These are phyloP conservation scores for Elaphomyces granulatus DNA, from an alignment of 495 filamentous ascomycete genomes.

Conservation along the genomic window DNA sequence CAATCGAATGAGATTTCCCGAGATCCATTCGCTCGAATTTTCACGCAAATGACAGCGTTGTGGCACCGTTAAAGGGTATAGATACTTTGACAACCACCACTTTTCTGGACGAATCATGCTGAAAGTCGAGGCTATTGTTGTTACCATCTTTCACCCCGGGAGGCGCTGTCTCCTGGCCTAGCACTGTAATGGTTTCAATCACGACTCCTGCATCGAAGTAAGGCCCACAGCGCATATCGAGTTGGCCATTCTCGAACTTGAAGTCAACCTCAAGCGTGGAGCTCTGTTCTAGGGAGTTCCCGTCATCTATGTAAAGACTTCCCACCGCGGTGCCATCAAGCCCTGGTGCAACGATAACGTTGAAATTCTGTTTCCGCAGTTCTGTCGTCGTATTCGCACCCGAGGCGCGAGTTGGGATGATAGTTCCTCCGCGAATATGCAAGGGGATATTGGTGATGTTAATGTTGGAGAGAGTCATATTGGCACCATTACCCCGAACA, in stretches of 20 bases:
- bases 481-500: conserved; percentile 41
- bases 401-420: conserved; percentile 48
- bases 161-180: conserved; percentile 29
- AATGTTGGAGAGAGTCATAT: conserved; percentile 38
- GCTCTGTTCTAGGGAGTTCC: conserved; percentile 38
- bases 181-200: conserved; percentile 42
- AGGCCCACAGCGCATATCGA: conserved; percentile 39
- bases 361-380: conserved; percentile 51
- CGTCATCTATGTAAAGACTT: conserved; percentile 47
- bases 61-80: too few species aligned
- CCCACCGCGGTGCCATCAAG: conserved; percentile 33
- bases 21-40: too few species aligned
- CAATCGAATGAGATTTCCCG: too few species aligned
- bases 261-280: conserved; percentile 38
- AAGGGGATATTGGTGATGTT: conserved; percentile 55
- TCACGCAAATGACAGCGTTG: too few species aligned
- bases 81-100: background rate
- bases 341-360: conserved; percentile 52
- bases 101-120: background rate
- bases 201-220: conserved; percentile 31
- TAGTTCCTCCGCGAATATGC: conserved; percentile 53
- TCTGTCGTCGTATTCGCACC: conserved; percentile 56
- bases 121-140: background rate
- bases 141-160: background rate
- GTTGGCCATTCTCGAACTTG: conserved; percentile 33